phyloP scores from a whole-genome alignment of 202 grass and related monocot species.

The Eragrostis tef region DNA sequence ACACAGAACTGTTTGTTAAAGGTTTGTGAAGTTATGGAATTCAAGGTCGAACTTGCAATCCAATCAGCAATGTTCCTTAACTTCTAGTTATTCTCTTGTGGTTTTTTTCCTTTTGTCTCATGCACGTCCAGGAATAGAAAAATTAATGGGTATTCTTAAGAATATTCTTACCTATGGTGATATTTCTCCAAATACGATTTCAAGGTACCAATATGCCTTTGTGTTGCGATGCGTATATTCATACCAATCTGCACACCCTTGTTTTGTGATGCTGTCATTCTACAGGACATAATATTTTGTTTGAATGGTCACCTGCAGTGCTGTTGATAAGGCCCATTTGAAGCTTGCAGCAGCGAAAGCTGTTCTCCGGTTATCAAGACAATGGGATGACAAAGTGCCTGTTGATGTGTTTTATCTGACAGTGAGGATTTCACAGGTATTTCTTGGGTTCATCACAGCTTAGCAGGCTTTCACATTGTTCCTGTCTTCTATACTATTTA shows the following conservation, averaged over 20 bases:
- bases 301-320: slow-evolving; percentile 55
- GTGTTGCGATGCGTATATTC: slow-evolving; percentile 41
- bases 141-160: slow-evolving; percentile 84
- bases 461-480: slow-evolving; percentile 24
- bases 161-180: slow-evolving; percentile 89
- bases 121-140: slow-evolving; percentile 80
- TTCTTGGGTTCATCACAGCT: slow-evolving; percentile 43
- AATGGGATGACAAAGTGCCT: slow-evolving; percentile 92
- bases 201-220: slow-evolving; percentile 61
- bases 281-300: slow-evolving; percentile 22
- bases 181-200: slow-evolving; percentile 73
- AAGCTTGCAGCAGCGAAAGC: slow-evolving; percentile 94
- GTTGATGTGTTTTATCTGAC: slow-evolving; percentile 92
- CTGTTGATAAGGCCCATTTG: slow-evolving; percentile 85
- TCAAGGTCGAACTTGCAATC: slow-evolving; percentile 30
- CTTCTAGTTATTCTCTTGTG: slow-evolving; percentile 34
- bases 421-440: slow-evolving; percentile 90
- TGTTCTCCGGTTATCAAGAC: slow-evolving; percentile 95
- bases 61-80: slow-evolving; percentile 33
- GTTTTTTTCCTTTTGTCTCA: slow-evolving; percentile 60
- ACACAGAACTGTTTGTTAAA: slow-evolving; percentile 78
- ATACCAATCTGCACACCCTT: not conserved
- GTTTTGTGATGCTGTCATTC: not conserved
- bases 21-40: slow-evolving; percentile 58
- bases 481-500: slow-evolving; percentile 28